Percentiles rank a stretch among this genome's conserved stretches.
These are phyloP conservation scores for Penicillium tannophilum DNA, from an alignment of 495 filamentous ascomycete genomes.

Conservation along the genomic window DNA sequence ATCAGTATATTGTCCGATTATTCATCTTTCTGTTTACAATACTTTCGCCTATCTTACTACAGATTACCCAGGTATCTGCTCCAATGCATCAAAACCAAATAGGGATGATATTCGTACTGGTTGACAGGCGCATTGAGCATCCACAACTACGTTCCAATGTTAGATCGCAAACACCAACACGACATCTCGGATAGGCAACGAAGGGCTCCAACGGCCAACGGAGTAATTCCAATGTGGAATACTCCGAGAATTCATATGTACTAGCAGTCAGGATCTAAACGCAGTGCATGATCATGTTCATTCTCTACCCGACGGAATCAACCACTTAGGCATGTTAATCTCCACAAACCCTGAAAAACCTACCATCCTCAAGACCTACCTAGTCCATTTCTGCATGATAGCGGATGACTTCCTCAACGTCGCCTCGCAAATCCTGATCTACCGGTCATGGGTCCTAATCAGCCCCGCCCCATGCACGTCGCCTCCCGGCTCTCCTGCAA, in stretches of 20 bases:
- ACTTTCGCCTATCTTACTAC: no score
- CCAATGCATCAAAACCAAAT: no score
- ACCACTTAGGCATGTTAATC: background rate
- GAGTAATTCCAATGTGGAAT: background rate
- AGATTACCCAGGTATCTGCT: no score
- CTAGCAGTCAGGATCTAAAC: background rate
- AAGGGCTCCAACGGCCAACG: background rate
- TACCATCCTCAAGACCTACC: background rate
- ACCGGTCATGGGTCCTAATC: constrained; percentile 19
- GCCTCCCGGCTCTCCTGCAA: constrained; percentile 10
- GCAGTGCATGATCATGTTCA: constrained; percentile 2
- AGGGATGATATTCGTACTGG: no score
- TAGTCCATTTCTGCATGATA: constrained; percentile 8
- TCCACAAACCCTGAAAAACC: background rate
- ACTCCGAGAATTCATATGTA: background rate
- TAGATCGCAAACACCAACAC: no score
- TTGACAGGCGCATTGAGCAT: no score
- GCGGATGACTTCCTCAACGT: constrained; percentile 6
- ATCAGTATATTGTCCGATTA: background rate
- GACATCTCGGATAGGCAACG: no score
- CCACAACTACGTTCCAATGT: no score
- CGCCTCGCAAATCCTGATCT: constrained; percentile 13
- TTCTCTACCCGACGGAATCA: background rate
- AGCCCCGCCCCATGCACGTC: constrained; percentile 12
- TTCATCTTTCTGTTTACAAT: no score